These are phyloP conservation scores for Parmelia sp. DNA, from an alignment of 495 filamentous ascomycete genomes.

Conservation along the genomic window DNA sequence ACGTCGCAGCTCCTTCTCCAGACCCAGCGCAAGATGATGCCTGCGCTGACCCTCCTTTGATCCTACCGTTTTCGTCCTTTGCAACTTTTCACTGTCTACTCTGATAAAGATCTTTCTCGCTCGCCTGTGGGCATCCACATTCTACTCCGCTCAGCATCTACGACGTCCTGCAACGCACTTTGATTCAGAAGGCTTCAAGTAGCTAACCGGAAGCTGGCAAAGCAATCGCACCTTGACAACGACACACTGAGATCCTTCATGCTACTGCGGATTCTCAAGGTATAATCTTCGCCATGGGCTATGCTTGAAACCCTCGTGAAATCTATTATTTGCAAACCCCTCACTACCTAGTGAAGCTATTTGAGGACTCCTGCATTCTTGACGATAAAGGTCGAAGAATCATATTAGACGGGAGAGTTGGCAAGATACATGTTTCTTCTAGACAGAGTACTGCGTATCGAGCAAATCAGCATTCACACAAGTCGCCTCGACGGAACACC, in stretches of 20 bases:
- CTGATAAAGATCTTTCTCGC: not conserved
- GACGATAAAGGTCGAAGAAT: conserved; percentile 30
- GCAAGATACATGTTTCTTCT: not conserved
- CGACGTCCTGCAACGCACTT: conserved; percentile 35
- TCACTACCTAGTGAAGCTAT: conserved; percentile 28
- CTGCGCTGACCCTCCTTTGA: not conserved
- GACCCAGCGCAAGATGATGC: not conserved
- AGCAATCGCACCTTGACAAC: conserved; percentile 60
- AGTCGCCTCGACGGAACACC: conserved; percentile 21
- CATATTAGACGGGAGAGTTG: conserved; percentile 27
- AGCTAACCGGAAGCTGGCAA: conserved; percentile 44
- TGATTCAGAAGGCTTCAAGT: conserved; percentile 31
- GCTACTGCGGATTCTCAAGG: conserved; percentile 42
- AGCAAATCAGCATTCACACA: conserved; percentile 11
- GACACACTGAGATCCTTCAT: conserved; percentile 37
- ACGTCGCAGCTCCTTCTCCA: not conserved
- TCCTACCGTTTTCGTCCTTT: too few relatives aligned
- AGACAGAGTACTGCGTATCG: conserved; percentile 16
- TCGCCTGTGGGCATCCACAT: not conserved
- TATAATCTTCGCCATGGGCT: conserved; percentile 14
- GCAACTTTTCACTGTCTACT: too few relatives aligned
- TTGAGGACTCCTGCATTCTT: conserved; percentile 37
- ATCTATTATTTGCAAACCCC: not conserved
- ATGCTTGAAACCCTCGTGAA: not conserved
- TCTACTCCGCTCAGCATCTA: conserved; percentile 28